A percentile compares a stretch with the other conserved stretches of the same genome.
These are phyloP conservation scores for Fennellomyces sp. DNA, from an alignment of 371 early-diverging fungal genomes.

Conservation along the genomic window DNA sequence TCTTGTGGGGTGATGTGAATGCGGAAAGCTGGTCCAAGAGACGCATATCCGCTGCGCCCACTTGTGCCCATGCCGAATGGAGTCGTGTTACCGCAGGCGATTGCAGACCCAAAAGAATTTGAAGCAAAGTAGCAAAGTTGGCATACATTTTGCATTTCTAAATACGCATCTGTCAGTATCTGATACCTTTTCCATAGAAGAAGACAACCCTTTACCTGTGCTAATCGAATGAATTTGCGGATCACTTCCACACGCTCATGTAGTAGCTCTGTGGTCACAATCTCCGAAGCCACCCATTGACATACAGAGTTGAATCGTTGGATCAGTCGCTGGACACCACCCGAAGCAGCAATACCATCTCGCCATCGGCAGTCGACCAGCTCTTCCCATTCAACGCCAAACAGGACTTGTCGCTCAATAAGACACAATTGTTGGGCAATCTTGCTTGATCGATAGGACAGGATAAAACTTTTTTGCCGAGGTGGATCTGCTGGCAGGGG, in stretches of 20 bases:
- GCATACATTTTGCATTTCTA: constrained; percentile 66
- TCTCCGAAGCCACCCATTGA: constrained; percentile 75
- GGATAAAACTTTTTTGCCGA: constrained; percentile 43
- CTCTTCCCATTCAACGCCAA: constrained; percentile 68
- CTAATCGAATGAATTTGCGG: constrained; percentile 74
- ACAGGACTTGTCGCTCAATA: constrained; percentile 61
- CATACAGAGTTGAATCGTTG: constrained; percentile 70
- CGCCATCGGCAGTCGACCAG: constrained; percentile 63
- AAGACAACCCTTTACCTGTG: constrained; percentile 46
- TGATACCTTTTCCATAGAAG: background rate
- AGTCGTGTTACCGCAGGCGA: constrained; percentile 64
- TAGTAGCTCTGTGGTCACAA: constrained; percentile 53
- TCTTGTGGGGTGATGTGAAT: constrained; percentile 64
- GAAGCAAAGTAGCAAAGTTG: constrained; percentile 69
- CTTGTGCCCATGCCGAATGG: constrained; percentile 63
- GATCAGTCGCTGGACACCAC: constrained; percentile 61
- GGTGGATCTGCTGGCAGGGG: background rate
- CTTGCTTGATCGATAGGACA: constrained; percentile 52
- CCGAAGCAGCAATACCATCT: constrained; percentile 6
- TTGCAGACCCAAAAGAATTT: constrained; percentile 67
- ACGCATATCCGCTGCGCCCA: constrained; percentile 51
- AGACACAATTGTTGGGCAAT: constrained; percentile 67
- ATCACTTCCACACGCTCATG: constrained; percentile 64
- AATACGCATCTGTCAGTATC: background rate
- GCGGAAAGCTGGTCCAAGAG: constrained; percentile 53